A percentile compares a stretch with the other conserved stretches of the same genome.
These are phyloP conservation scores for Copromyces sp. DNA, from an alignment of 495 filamentous ascomycete genomes.

Conservation along the genomic window DNA sequence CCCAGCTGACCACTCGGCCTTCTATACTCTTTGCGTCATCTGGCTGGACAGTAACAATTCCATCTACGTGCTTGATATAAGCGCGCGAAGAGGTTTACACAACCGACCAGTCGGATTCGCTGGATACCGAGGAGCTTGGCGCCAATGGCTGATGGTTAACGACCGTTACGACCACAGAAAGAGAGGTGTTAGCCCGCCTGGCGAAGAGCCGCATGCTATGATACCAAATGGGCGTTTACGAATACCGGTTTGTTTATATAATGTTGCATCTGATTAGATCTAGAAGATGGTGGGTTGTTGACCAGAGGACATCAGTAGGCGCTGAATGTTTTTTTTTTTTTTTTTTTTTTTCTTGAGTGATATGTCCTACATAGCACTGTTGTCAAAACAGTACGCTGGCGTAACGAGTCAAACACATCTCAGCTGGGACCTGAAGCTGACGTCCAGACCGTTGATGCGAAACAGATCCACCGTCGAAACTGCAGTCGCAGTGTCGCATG, in stretches of 20 bases:
- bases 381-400: neutral
- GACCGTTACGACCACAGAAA: too few relatives aligned
- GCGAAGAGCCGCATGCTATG: neutral
- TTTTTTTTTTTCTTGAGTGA: too few relatives aligned
- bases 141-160: neutral
- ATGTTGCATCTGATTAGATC: neutral
- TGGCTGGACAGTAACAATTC: neutral
- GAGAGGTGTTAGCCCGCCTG: neutral
- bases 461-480: conserved; percentile 10
- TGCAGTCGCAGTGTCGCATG: neutral
- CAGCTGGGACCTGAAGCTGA: too few relatives aligned
- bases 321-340: too few relatives aligned
- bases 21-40: too few relatives aligned
- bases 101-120: neutral
- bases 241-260: neutral
- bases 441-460: conserved; percentile 3
- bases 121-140: neutral
- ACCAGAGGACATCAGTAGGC: too few relatives aligned
- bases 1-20: too few relatives aligned
- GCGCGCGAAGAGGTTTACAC: neutral
- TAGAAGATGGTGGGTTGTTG: too few relatives aligned
- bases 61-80: neutral
- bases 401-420: neutral
- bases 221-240: neutral
- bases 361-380: neutral